A percentile compares a stretch with the other conserved stretches of the same genome.
These are phyloP conservation scores for Trichoderma guizhouense DNA, from an alignment of 2,329 filamentous ascomycete genomes.

Conservation along the genomic window DNA sequence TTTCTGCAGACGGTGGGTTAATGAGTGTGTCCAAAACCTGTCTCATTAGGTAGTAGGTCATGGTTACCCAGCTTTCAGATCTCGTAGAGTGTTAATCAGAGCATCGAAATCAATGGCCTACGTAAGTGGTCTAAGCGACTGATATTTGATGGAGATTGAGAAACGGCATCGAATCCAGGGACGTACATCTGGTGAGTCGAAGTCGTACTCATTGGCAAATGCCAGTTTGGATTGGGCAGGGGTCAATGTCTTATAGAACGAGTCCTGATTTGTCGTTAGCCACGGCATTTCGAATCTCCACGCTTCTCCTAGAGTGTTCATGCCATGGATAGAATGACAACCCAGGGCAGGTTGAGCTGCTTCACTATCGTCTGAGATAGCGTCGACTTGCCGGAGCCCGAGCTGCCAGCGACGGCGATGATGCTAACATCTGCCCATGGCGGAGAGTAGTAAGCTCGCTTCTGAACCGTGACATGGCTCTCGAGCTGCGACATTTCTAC, in stretches of 20 bases:
- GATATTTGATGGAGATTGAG: background rate
- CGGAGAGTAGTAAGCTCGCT: slow-evolving; percentile 75
- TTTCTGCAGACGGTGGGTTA: slow-evolving; percentile 50
- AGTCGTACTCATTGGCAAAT: slow-evolving; percentile 90
- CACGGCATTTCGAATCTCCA: background rate
- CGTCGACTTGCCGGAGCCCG: slow-evolving; percentile 91
- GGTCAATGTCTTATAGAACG: slow-evolving; percentile 89
- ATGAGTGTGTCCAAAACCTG: slow-evolving; percentile 11
- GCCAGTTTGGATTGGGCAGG: slow-evolving; percentile 75
- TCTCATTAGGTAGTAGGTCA: background rate
- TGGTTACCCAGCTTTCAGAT: slow-evolving; percentile 85
- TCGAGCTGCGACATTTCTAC: slow-evolving; percentile 33
- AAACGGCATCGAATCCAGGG: background rate
- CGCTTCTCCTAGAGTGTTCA: slow-evolving; percentile 25
- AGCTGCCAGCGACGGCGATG: slow-evolving; percentile 92
- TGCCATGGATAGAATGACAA: slow-evolving; percentile 96
- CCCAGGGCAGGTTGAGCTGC: slow-evolving; percentile 90
- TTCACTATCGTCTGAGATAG: slow-evolving; percentile 87
- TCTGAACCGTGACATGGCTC: slow-evolving; percentile 49
- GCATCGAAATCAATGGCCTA: slow-evolving; percentile 90
- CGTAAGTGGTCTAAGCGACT: background rate
- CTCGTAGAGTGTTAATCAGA: slow-evolving; percentile 71
- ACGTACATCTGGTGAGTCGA: slow-evolving; percentile 77
- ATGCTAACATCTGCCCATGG: slow-evolving; percentile 97
- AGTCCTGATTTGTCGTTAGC: slow-evolving; percentile 63